These are phyloP conservation scores for Friedmanniomyces simplex DNA, from an alignment of 495 filamentous ascomycete species.

Conservation along the genomic window DNA sequence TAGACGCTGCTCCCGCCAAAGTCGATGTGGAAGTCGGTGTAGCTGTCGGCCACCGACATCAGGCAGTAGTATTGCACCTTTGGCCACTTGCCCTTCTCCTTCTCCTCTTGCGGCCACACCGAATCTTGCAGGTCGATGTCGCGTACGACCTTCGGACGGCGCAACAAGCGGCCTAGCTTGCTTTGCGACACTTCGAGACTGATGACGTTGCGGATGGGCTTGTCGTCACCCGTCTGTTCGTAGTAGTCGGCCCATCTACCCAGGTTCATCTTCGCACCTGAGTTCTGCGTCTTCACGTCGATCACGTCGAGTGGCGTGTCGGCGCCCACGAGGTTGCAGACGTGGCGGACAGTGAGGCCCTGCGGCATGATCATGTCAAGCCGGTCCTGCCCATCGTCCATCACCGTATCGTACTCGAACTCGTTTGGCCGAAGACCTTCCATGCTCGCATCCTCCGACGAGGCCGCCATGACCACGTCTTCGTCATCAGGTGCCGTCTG, in stretches of 20 bases:
- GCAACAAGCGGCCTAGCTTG: conserved; percentile 53
- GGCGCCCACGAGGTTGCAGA: conserved; percentile 56
- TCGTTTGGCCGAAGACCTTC: conserved; percentile 3
- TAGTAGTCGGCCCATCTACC: conserved; percentile 67
- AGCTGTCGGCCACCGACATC: conserved; percentile 72
- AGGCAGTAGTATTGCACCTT: conserved; percentile 64
- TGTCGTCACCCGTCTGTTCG: conserved; percentile 48
- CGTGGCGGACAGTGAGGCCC: conserved; percentile 54
- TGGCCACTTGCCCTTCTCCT: conserved; percentile 46
- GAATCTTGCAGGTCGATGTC: conserved; percentile 63
- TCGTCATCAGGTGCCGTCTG: background rate
- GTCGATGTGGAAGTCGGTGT: conserved; percentile 73
- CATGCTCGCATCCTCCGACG: background rate
- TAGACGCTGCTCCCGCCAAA: conserved; percentile 72
- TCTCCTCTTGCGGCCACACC: conserved; percentile 57
- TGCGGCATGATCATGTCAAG: conserved; percentile 67
- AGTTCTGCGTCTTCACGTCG: conserved; percentile 65
- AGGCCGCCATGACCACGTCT: background rate
- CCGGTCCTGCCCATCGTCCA: conserved; percentile 54
- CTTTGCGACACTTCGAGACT: conserved; percentile 66
- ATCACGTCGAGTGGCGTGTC: conserved; percentile 62
- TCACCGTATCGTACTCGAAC: conserved; percentile 37
- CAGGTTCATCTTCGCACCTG: conserved; percentile 63
- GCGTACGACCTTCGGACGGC: conserved; percentile 58
- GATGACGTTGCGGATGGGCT: conserved; percentile 64